These are phyloP conservation scores for Ceratocystis alfenasii DNA, from an alignment of 2,329 filamentous ascomycete species.

Conservation along the genomic window DNA sequence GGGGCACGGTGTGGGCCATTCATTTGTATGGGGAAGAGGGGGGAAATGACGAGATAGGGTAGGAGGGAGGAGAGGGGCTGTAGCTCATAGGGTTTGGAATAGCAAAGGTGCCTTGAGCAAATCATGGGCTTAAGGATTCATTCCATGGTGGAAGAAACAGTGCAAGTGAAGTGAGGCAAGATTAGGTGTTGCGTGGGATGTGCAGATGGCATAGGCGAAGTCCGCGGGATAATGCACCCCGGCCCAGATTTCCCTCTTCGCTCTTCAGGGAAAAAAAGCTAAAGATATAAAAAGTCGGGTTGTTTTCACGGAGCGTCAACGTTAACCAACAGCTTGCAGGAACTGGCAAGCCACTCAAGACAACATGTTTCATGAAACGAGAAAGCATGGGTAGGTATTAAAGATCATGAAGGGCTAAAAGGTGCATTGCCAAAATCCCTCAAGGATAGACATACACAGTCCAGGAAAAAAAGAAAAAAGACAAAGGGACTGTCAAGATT, in stretches of 20 bases:
- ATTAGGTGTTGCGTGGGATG: background rate
- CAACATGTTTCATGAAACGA: background rate
- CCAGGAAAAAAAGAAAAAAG: background rate
- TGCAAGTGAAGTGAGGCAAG: background rate
- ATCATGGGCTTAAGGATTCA: too few species aligned
- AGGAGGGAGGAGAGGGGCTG: background rate
- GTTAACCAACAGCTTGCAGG: background rate
- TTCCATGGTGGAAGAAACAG: background rate
- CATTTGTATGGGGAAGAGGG: slow-evolving; percentile 1
- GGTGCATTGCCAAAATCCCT: background rate
- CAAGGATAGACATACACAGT: background rate
- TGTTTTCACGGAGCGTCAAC: background rate
- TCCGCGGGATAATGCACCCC: background rate
- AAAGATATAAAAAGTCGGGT: background rate
- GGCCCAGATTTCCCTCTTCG: background rate
- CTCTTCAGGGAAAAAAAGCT: background rate
- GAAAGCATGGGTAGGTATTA: background rate
- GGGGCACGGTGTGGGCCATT: background rate
- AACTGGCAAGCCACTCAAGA: slow-evolving; percentile 6
- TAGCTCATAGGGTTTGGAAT: background rate
- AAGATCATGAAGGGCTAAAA: background rate
- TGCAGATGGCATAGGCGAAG: slow-evolving; percentile 3
- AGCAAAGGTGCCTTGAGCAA: background rate
- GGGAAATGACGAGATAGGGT: background rate
- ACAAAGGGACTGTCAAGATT: background rate